Percentiles rank a stretch among this genome's conserved stretches.
Conservation (phyloP, 1,139 yeast species). For the Yamadazyma oceani region DNA sequence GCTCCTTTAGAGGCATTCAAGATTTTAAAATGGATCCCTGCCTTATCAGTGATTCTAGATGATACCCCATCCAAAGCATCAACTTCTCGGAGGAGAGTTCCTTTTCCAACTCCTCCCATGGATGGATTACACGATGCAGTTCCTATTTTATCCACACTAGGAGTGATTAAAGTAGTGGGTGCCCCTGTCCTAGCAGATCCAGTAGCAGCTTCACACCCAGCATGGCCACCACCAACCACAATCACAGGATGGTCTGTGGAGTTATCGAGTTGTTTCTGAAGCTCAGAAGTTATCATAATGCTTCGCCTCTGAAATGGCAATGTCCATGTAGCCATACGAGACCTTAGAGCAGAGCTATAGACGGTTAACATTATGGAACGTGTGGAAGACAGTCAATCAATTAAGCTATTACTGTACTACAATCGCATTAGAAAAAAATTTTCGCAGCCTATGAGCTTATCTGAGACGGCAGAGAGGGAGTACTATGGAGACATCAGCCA, state of each 20-base stretch:
- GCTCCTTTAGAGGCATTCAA: conserved; percentile 89
- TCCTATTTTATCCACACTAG: conserved; percentile 72
- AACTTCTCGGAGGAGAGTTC: conserved; percentile 85
- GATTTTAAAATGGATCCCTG: conserved; percentile 91
- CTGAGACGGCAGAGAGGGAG: too few species aligned
- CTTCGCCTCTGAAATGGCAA: conserved; percentile 15
- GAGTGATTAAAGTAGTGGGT: conserved; percentile 74
- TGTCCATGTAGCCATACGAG: too few species aligned
- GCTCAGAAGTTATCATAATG: conserved; percentile 38
- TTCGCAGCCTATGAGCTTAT: too few species aligned
- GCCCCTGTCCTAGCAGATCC: conserved; percentile 88
- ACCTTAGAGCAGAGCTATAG: too few species aligned
- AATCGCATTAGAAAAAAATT: too few species aligned
- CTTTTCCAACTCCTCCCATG: conserved; percentile 98
- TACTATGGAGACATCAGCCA: too few species aligned
- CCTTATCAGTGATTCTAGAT: conserved; percentile 78
- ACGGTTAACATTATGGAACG: too few species aligned
- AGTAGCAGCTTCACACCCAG: conserved; percentile 97
- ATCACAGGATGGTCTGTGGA: conserved; percentile 64
- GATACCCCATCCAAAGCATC: conserved; percentile 97
- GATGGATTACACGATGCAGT: conserved; percentile 97
- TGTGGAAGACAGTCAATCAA: too few species aligned
- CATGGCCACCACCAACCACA: conserved; percentile 98
- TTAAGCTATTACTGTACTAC: too few species aligned
- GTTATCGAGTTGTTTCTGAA: conserved; percentile 27